Conservation (phyloP, 371 early-diverging fungal species). For the Rhizopus stolonifer region DNA sequence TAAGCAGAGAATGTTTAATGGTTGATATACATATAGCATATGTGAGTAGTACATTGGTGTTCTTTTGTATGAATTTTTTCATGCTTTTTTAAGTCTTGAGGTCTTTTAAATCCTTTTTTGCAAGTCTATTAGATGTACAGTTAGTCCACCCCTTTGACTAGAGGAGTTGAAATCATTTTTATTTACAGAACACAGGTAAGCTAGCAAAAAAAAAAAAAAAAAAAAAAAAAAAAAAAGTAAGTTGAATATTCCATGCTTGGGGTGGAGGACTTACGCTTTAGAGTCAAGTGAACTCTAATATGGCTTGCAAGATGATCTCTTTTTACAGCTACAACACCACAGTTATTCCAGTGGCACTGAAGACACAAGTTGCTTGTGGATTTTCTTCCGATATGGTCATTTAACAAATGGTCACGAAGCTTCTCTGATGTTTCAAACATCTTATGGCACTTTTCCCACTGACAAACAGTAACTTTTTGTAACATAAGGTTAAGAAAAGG, state of each 20-base stretch:
- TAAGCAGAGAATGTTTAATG: no score
- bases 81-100: constrained; percentile 94
- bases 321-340: constrained; percentile 72
- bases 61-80: constrained; percentile 77
- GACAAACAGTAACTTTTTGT: no score
- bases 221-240: no score
- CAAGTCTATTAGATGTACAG: constrained; percentile 56
- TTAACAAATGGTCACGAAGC: constrained; percentile 79
- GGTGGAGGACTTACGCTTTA: constrained; percentile 79
- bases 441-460: constrained; percentile 48
- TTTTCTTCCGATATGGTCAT: constrained; percentile 89
- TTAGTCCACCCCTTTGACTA: neutral
- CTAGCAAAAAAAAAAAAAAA: constrained; percentile 7
- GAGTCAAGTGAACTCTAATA: constrained; percentile 83
- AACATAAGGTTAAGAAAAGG: no score
- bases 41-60: constrained; percentile 32
- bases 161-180: no score
- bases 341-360: constrained; percentile 86
- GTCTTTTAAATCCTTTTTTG: constrained; percentile 86
- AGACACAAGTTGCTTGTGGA: constrained; percentile 84
- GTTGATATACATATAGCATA: neutral
- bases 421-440: constrained; percentile 71
- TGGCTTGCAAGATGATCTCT: constrained; percentile 94
- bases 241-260: constrained; percentile 7
- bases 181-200: constrained; percentile 27